Conservation (phyloP, 1,284 basidiomycete species). For the Megacollybia platyphylla region DNA sequence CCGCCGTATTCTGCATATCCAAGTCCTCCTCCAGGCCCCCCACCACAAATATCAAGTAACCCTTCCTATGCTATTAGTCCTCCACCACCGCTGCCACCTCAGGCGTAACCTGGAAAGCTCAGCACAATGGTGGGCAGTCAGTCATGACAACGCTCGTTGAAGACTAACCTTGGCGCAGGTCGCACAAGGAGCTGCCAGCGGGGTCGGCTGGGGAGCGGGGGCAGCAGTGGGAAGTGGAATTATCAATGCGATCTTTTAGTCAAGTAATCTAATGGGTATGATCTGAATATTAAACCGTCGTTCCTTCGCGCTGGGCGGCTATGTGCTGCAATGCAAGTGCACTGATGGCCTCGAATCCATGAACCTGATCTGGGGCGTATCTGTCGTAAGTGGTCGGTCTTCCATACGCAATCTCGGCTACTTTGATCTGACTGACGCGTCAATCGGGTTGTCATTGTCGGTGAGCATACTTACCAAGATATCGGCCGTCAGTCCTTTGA, state of each 20-base stretch:
- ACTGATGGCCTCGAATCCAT: slow-evolving; percentile 1
- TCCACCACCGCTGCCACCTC: slow-evolving; percentile 27
- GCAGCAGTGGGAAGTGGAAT: slow-evolving; percentile 32
- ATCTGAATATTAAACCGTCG: no score
- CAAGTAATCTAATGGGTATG: no score
- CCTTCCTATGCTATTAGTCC: slow-evolving; percentile 23
- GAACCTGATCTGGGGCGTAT: slow-evolving; percentile 3
- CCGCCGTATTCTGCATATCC: slow-evolving; percentile 26
- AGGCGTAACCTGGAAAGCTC: slow-evolving; percentile 39
- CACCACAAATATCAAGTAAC: slow-evolving; percentile 18
- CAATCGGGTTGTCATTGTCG: slow-evolving; percentile 9
- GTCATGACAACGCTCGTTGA: slow-evolving; percentile 2
- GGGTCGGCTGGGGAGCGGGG: slow-evolving; percentile 29
- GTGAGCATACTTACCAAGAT: slow-evolving; percentile 39
- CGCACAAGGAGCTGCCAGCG: slow-evolving; percentile 56
- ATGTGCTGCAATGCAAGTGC: no score
- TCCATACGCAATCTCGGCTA: slow-evolving; percentile 28
- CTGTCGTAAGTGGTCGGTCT: slow-evolving; percentile 2
- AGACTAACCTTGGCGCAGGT: slow-evolving; percentile 24
- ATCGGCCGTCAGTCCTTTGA: slow-evolving; percentile 77
- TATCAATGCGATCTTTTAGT: slow-evolving; percentile 30
- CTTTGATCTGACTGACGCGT: slow-evolving; percentile 32
- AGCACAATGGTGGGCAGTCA: slow-evolving; percentile 32
- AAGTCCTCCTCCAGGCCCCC: slow-evolving; percentile 22
- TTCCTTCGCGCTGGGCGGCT: no score